phyloP scores from a whole-genome alignment of 768 basidiomycete species.

The Tylopilus cervinicoccineus region DNA sequence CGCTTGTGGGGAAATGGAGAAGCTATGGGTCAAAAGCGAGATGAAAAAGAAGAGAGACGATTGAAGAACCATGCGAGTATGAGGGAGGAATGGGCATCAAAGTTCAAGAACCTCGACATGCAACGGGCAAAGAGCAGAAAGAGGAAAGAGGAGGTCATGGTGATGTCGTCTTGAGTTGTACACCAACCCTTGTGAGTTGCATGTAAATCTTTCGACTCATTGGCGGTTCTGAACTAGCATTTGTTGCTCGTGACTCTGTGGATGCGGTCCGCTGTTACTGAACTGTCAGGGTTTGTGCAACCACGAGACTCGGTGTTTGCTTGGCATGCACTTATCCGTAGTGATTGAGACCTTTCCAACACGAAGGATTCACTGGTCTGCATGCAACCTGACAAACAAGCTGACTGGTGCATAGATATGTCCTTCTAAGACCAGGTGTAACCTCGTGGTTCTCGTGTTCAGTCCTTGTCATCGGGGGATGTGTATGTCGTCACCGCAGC shows the following conservation, averaged over 20 bases:
- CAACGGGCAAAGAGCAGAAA: conserved; percentile 21
- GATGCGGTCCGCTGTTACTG: not conserved
- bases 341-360: not conserved
- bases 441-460: not conserved
- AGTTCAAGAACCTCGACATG: conserved; percentile 30
- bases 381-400: not conserved
- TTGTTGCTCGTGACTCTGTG: not conserved
- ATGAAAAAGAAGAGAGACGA: conserved; percentile 23
- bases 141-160: conserved; percentile 17
- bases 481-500: conserved; percentile 20
- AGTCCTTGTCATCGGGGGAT: not conserved
- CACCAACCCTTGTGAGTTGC: not conserved
- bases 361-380: not conserved
- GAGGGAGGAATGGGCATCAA: conserved; percentile 41
- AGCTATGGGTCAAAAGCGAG: conserved; percentile 33
- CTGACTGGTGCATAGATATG: not conserved
- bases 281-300: not conserved
- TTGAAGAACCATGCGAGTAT: conserved; percentile 36
- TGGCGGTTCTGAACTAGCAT: not conserved
- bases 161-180: conserved; percentile 21
- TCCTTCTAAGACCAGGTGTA: not conserved
- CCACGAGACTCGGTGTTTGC: not conserved
- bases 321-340: not conserved
- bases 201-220: not conserved
- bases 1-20: conserved; percentile 37